Evolutionary conservation across 768 basidiomycete species (phyloP), one percentile per base, ranked within the genome.

Genomic region (Hygrocybe coccinea): DNA sequence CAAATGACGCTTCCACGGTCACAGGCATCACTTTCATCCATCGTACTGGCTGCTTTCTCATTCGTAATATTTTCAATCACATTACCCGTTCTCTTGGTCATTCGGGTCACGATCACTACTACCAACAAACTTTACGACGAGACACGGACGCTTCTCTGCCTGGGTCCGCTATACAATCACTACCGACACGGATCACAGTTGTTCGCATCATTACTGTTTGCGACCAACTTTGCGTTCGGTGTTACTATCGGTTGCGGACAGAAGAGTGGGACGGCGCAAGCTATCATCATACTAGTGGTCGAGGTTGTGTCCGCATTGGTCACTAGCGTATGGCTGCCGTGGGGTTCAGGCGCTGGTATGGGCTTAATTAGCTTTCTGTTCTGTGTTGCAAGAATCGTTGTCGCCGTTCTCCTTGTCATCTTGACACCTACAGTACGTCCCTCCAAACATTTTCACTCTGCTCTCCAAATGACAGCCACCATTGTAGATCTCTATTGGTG

Each of bases 331-430:
- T 97, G 92, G 92, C 79, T 97, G 56, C 95, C 95, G 15, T 99
- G 95, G 95, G 92, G 91, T 29, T 88, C 88, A 52, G 93, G 95
- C 1, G 93, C 95, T 1, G 90, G 92, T 58, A 98, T 98, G 97
- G 95, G 95, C 12, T 77, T 94, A 35, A 86, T 95, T 56, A 93
- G 91, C 67, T 97, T 97, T 76, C 74, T 97, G 64, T 87, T 95
- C 63, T 93, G 91, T 56, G 89, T 95, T 4, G 85, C 89, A 19
- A 79, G 95, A 60, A 95, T 97, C 63, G 85, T 94, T 24, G 81
- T 93, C 21, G 89, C 91, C 2, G 93, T 97, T 12, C 71, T 99
- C 34, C 76, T 97, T 45, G 89, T 99, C 62, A 91, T 97, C 60
- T 72, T 99, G 49, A 87, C 89, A 14, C 90, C 93, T 24, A 82